These are phyloP conservation scores for Sophora flavescens DNA, from an alignment of 306 rosid species.

Conservation along the genomic window DNA sequence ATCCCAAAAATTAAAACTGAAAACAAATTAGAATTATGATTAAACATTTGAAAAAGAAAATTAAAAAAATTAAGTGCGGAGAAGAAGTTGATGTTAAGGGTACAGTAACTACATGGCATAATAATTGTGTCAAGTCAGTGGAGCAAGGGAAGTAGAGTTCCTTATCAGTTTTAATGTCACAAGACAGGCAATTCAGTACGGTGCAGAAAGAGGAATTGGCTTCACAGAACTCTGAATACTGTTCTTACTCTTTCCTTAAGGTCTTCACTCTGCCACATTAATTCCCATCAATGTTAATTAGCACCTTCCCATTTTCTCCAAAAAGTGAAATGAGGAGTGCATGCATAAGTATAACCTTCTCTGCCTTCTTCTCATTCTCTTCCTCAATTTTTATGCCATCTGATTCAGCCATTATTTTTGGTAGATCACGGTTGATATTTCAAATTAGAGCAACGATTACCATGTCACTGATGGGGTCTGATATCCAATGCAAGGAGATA, in stretches of 20 bases:
- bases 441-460: slow-evolving; percentile 81
- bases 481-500: slow-evolving; percentile 85
- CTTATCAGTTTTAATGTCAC: not conserved
- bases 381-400: slow-evolving; percentile 73
- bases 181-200: slow-evolving; percentile 17
- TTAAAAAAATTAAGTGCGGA: not conserved
- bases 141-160: slow-evolving; percentile 8
- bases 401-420: slow-evolving; percentile 72
- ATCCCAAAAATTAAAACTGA: not conserved
- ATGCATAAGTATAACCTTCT: slow-evolving; percentile 75
- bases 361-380: slow-evolving; percentile 73
- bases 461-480: slow-evolving; percentile 92
- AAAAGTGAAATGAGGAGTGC: slow-evolving; percentile 87
- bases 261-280: slow-evolving; percentile 91
- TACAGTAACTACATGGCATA: not conserved
- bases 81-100: slow-evolving; percentile 5
- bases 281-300: slow-evolving; percentile 82
- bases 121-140: slow-evolving; percentile 24
- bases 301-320: slow-evolving; percentile 84
- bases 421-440: slow-evolving; percentile 75
- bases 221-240: slow-evolving; percentile 81
- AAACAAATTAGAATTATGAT: not conserved
- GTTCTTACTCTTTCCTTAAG: slow-evolving; percentile 83
- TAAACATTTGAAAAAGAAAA: not conserved
- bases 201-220: slow-evolving; percentile 88